Conservation (phyloP, 371 early-diverging fungal genomes). For the Syncephalis plumigaleata region DNA sequence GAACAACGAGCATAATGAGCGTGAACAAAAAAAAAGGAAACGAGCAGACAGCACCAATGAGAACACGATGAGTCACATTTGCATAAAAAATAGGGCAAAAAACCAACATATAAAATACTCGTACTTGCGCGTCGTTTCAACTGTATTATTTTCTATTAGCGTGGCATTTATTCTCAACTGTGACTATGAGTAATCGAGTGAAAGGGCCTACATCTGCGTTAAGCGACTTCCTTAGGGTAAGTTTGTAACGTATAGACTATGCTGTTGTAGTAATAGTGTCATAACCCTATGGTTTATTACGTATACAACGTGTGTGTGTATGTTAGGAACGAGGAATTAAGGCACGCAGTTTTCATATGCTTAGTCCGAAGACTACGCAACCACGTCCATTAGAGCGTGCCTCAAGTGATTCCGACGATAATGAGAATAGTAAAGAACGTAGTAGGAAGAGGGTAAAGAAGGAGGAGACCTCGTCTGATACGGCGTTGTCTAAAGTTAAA, state of each 20-base stretch:
- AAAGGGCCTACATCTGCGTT: conserved; percentile 4
- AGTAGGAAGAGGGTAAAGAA: neutral
- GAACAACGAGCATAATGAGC: too few species aligned
- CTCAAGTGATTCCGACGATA: neutral
- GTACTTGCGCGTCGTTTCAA: too few species aligned
- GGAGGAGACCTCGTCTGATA: neutral
- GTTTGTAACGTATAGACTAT: neutral
- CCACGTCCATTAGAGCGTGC: neutral
- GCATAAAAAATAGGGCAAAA: too few species aligned
- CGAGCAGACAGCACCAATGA: too few species aligned
- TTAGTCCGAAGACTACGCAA: neutral
- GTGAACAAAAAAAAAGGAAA: too few species aligned
- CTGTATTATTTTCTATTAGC: too few species aligned
- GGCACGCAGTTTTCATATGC: neutral
- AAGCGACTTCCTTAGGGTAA: conserved; percentile 1
- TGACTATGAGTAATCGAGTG: neutral
- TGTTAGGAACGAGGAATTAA: conserved; percentile 3
- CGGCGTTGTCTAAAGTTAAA: too few species aligned
- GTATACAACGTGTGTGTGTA: neutral
- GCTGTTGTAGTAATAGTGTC: too few species aligned
- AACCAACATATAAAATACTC: too few species aligned
- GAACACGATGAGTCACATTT: too few species aligned
- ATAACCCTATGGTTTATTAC: too few species aligned
- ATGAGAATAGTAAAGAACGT: neutral
- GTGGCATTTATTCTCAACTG: too few species aligned